Base-by-base conservation (phyloP, 2,329 filamentous ascomycete genomes). In the Dothiorella sarmentorum region DNA sequence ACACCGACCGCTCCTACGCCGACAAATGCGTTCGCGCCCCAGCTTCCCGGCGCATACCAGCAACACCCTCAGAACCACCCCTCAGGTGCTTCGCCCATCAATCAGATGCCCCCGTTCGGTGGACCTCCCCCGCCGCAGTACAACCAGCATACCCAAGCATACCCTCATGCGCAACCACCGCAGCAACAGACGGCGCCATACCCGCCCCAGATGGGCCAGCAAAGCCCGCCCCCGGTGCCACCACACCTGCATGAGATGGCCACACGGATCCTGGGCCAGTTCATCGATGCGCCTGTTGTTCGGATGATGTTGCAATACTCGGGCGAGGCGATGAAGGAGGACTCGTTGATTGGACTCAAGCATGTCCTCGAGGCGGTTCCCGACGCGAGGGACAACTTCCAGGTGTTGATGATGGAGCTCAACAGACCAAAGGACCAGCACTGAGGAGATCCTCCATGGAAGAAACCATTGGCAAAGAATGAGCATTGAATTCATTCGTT, bases 321-420 rank as follows among this genome's bases (percentile, higher is more conserved):
- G 9, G 68, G 70, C 15, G 67, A 71, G 6, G 63, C 66, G 7
- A 71, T 78, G 26, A 66, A 66, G 9, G 69, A 72, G 45, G 65
- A 82, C 15, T 89, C 95, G 68, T 87, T 94, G 82, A 79, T 83
- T 58, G 84, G 94, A 26, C 83, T 97, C 62, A 80, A 82, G 53
- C 80, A 82, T 37, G 86, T 93, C 13, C 79, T 91, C 22, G 81
- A 85, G 51, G 78, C 80, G 10, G 85, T 91, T 57, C 84, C 85
- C 0, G 81, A 80, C 20, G 84, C 89, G 0, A 79, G 84, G 20
- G 81, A 85, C 1, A 85, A 91, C 61, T 68, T 78, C 10, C 61
- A 63, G n/a, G 65, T 65, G 7, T 62, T 75, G 56, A 45, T 59
- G 40, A n/a, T 29, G 26, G 45, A 59, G 11, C 31, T 61, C 5